phyloP scores from a whole-genome alignment of 2,329 filamentous ascomycete species.

The Phaeoacremonium minimum region DNA sequence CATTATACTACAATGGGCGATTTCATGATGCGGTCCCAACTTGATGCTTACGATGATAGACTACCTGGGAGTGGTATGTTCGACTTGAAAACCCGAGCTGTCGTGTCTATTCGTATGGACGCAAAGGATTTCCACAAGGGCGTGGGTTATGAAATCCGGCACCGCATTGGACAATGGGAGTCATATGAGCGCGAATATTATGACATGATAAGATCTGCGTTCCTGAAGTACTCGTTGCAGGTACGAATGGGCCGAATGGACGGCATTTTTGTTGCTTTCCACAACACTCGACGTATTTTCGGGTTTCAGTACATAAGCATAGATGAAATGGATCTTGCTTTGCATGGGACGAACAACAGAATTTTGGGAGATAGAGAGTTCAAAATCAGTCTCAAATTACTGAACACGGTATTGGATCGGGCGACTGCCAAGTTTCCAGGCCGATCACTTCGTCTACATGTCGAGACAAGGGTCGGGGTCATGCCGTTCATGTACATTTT shows the following conservation, averaged over 20 bases:
- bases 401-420: constrained; percentile 75
- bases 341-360: constrained; percentile 72
- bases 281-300: constrained; percentile 93
- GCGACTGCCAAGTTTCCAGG: constrained; percentile 71
- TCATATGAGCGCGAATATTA: constrained; percentile 95
- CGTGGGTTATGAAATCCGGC: constrained; percentile 80
- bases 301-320: constrained; percentile 93
- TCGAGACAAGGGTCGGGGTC: constrained; percentile 63
- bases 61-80: constrained; percentile 91
- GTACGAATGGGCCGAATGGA: constrained; percentile 98
- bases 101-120: constrained; percentile 89
- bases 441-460: constrained; percentile 71
- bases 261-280: constrained; percentile 93
- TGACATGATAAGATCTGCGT: constrained; percentile 92
- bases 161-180: constrained; percentile 72
- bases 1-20: constrained; percentile 85
- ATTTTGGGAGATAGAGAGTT: constrained; percentile 80
- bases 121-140: constrained; percentile 66
- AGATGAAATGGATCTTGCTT: constrained; percentile 78
- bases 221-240: constrained; percentile 95
- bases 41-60: constrained; percentile 83
- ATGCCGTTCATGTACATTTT: constrained; percentile 81
- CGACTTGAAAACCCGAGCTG: constrained; percentile 91
- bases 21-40: constrained; percentile 90
- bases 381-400: constrained; percentile 69